Conservation (phyloP, 73 alveolate genomes). For the Symbiodinium natans region DNA sequence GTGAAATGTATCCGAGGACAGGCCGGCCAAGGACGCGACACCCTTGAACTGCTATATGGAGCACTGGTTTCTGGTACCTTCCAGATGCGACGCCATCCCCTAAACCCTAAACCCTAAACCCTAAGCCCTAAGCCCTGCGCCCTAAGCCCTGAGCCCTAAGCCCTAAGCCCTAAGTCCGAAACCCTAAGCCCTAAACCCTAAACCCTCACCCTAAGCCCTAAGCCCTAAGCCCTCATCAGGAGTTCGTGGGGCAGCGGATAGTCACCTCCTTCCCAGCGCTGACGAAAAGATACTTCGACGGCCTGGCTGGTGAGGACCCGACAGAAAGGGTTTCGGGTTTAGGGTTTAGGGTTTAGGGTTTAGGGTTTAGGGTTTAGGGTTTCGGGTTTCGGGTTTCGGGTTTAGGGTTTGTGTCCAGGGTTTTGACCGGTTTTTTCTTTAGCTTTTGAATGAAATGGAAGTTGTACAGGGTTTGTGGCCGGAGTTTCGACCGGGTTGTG, state of each 20-base stretch:
- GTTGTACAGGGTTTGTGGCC: too few relatives aligned
- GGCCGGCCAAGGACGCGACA: background rate
- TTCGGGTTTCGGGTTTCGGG: too few relatives aligned
- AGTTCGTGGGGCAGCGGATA: constrained; percentile 75
- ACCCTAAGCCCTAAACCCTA: background rate
- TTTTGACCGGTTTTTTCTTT: too few relatives aligned
- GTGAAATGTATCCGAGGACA: background rate
- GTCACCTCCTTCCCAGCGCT: constrained; percentile 84
- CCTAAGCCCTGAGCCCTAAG: background rate
- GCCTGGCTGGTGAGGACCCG: constrained; percentile 49
- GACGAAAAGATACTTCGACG: constrained; percentile 73
- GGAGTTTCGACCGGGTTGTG: too few relatives aligned
- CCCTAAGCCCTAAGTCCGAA: background rate
- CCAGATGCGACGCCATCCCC: too few relatives aligned
- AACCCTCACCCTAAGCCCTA: background rate
- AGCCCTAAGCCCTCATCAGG: background rate
- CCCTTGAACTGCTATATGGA: too few relatives aligned
- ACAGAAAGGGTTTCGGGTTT: too few relatives aligned
- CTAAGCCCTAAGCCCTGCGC: background rate
- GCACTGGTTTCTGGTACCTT: background rate
- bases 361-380: too few relatives aligned
- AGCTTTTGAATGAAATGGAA: too few relatives aligned
- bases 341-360: too few relatives aligned
- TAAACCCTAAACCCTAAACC: background rate
- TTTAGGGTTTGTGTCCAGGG: too few relatives aligned